Evolutionary conservation across 2,329 filamentous ascomycete species (phyloP).

Genomic region (Seiridium cupressi): DNA sequence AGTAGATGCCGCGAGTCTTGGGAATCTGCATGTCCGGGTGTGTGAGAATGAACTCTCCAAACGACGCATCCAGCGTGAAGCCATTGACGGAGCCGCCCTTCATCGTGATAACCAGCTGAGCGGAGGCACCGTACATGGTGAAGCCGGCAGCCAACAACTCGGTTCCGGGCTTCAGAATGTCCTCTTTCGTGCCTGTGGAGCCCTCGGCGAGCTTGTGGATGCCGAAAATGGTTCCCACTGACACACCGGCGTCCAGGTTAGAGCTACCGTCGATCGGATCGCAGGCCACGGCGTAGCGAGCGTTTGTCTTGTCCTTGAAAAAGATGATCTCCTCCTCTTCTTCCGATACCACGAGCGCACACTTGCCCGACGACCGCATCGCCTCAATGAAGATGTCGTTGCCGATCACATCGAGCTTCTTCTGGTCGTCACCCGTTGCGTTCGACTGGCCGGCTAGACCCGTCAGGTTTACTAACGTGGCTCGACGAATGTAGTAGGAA

Average conservation of each 20-base stretch:
- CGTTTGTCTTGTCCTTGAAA: constrained; percentile 73
- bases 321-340: constrained; percentile 92
- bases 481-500: constrained; percentile 97
- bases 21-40: constrained; percentile 94
- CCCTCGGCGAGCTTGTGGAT: constrained; percentile 86
- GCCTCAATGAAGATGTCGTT: constrained; percentile 97
- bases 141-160: constrained; percentile 95
- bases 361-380: constrained; percentile 90
- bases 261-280: constrained; percentile 98
- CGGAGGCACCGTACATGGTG: constrained; percentile 98
- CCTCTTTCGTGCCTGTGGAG: constrained; percentile 72
- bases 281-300: constrained; percentile 93
- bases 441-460: constrained; percentile 94
- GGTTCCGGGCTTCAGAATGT: constrained; percentile 84
- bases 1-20: constrained; percentile 82
- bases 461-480: constrained; percentile 91
- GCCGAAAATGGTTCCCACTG: constrained; percentile 95
- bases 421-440: constrained; percentile 95
- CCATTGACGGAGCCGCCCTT: constrained; percentile 88
- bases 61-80: constrained; percentile 93
- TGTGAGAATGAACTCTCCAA: constrained; percentile 98
- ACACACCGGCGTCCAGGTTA: constrained; percentile 96
- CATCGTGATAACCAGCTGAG: constrained; percentile 97
- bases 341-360: constrained; percentile 91
- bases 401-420: constrained; percentile 98